A percentile compares a stretch with the other conserved stretches of the same genome.
These are phyloP conservation scores for Penicillium ucsense DNA, from an alignment of 495 filamentous ascomycete species.

Conservation along the genomic window DNA sequence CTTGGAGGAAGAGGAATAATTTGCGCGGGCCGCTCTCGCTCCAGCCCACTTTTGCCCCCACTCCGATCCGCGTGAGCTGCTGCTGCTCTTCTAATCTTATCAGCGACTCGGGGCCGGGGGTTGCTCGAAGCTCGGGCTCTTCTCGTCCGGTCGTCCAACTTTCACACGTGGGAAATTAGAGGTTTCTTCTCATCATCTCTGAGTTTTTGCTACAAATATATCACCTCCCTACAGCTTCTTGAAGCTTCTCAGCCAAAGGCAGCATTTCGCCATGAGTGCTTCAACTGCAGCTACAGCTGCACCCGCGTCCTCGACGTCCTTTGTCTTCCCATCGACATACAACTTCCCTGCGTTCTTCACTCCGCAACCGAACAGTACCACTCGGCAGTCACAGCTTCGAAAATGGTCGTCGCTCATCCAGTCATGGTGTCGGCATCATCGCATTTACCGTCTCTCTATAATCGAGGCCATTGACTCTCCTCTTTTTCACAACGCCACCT, in stretches of 20 bases:
- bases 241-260: background rate
- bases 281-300: constrained; percentile 8
- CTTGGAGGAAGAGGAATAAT: constrained; percentile 7
- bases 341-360: constrained; percentile 51
- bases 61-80: constrained; percentile 10
- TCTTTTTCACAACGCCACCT: constrained; percentile 44
- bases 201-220: too few relatives aligned
- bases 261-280: background rate
- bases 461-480: constrained; percentile 48
- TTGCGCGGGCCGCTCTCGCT: constrained; percentile 4
- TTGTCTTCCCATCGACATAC: constrained; percentile 36
- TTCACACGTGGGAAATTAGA: too few relatives aligned
- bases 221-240: background rate
- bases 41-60: background rate
- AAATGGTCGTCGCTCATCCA: constrained; percentile 84
- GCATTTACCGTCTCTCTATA: constrained; percentile 59
- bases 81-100: background rate
- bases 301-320: constrained; percentile 8
- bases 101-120: background rate
- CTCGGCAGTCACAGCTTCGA: constrained; percentile 63
- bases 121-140: too few relatives aligned
- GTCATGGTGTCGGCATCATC: constrained; percentile 70
- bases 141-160: too few relatives aligned
- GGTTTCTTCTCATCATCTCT: too few relatives aligned
- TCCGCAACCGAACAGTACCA: constrained; percentile 65